A percentile compares a stretch with the other conserved stretches of the same genome.
phyloP scores from a whole-genome alignment of 1,284 basidiomycete species.

The Apiotrichum porosum region DNA sequence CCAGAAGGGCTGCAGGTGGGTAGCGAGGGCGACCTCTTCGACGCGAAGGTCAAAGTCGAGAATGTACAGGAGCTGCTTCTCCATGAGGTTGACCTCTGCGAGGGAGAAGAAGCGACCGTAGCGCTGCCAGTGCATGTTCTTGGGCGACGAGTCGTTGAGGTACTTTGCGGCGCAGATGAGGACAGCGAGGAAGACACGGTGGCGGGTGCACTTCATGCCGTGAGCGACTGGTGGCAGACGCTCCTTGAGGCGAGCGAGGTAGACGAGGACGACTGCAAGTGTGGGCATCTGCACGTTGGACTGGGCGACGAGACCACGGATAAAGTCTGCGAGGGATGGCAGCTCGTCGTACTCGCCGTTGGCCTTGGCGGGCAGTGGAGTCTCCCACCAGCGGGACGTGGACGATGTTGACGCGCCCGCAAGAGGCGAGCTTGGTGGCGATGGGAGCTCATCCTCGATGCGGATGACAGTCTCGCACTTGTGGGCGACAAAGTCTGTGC shows the following conservation, averaged over 20 bases:
- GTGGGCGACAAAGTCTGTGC: conserved; percentile 27
- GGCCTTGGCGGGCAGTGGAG: conserved; percentile 33
- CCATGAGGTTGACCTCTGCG: conserved; percentile 83
- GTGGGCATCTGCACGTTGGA: conserved; percentile 91
- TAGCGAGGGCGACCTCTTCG: conserved; percentile 53
- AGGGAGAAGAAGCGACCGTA: conserved; percentile 68
- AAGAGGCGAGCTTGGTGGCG: conserved; percentile 15
- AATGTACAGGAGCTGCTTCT: conserved; percentile 83
- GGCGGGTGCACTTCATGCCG: conserved; percentile 72
- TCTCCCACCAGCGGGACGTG: conserved; percentile 37
- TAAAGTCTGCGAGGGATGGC: conserved; percentile 78
- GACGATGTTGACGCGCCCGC: conserved; percentile 10
- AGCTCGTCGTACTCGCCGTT: conserved; percentile 47
- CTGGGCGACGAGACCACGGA: conserved; percentile 71
- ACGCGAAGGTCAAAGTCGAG: conserved; percentile 86
- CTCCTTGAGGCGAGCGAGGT: conserved; percentile 77
- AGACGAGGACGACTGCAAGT: conserved; percentile 87
- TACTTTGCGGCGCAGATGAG: conserved; percentile 97
- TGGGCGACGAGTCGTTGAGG: conserved; percentile 90
- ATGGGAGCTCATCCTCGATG: conserved; percentile 26
- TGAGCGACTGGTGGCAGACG: conserved; percentile 73
- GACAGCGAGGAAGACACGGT: conserved; percentile 90
- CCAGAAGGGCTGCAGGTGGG: conserved; percentile 18
- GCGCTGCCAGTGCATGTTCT: conserved; percentile 84
- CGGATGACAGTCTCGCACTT: conserved; percentile 41